These are phyloP conservation scores for Nymphaea colorata DNA, from an alignment of 164 flowering plant genomes.

Conservation along the genomic window DNA sequence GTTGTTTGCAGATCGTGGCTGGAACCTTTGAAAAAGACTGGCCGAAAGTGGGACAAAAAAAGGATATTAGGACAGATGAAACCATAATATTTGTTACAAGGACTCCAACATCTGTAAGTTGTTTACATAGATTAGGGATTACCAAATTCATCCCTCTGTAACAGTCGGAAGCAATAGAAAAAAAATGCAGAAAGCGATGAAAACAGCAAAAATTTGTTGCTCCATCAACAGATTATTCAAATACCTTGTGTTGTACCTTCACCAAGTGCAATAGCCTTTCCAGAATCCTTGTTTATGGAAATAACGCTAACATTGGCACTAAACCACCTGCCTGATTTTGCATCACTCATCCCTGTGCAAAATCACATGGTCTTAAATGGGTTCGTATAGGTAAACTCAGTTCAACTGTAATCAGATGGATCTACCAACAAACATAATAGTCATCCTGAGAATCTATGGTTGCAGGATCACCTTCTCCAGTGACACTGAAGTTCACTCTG, in stretches of 20 bases:
- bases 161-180: too few species aligned
- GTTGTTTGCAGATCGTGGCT: conserved; percentile 44
- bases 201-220: too few species aligned
- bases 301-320: conserved; percentile 57
- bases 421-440: neutral
- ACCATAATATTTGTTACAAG: neutral
- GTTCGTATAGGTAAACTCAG: neutral
- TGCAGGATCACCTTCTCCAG: conserved; percentile 34
- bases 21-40: conserved; percentile 42
- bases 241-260: conserved; percentile 63
- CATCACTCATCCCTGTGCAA: conserved; percentile 29
- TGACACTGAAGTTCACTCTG: conserved; percentile 41
- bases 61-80: neutral
- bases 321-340: conserved; percentile 44
- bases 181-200: neutral
- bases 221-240: conserved; percentile 1
- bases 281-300: conserved; percentile 37
- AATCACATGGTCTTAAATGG: neutral
- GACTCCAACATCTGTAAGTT: neutral
- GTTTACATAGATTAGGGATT: too few species aligned
- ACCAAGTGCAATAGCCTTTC: conserved; percentile 53
- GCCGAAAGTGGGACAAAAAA: conserved; percentile 3
- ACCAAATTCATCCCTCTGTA: too few species aligned
- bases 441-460: neutral
- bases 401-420: neutral